A percentile compares a stretch with the other conserved stretches of the same genome.
Conservation (phyloP, 75 land plant species). For the Sequoia sempervirens region DNA sequence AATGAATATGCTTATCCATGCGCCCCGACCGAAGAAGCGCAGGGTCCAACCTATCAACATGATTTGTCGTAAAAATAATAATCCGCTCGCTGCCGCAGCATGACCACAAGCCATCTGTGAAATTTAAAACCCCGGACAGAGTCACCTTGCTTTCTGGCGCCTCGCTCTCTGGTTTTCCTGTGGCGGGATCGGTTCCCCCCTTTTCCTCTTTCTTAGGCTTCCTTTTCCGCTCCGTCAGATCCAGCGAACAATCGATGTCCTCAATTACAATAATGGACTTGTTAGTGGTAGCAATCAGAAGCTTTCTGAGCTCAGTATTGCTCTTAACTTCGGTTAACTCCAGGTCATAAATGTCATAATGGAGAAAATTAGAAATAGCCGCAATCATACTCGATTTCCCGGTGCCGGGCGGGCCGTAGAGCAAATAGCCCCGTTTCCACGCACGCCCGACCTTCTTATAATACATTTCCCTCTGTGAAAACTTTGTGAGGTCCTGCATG, state of each 20-base stretch:
- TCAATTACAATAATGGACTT: slow-evolving; percentile 40
- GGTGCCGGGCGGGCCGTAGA: slow-evolving; percentile 41
- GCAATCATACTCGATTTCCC: slow-evolving; percentile 44
- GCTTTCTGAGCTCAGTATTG: slow-evolving; percentile 26
- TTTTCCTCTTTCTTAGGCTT: slow-evolving; percentile 2
- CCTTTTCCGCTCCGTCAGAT: slow-evolving; percentile 8
- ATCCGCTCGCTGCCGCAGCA: slow-evolving; percentile 35
- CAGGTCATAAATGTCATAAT: slow-evolving; percentile 28
- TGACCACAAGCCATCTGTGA: slow-evolving; percentile 41
- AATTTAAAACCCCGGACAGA: slow-evolving; percentile 6
- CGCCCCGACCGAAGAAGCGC: slow-evolving; percentile 35
- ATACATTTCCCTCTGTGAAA: slow-evolving; percentile 21
- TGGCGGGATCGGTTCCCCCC: too few species aligned
- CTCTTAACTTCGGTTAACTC: slow-evolving; percentile 23
- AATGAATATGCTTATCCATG: slow-evolving; percentile 29
- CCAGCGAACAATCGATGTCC: slow-evolving; percentile 41
- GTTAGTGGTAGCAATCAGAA: slow-evolving; percentile 32
- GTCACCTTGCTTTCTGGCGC: neutral
- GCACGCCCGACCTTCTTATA: slow-evolving; percentile 22
- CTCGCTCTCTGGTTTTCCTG: neutral
- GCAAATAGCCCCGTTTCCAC: slow-evolving; percentile 39
- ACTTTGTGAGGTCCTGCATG: slow-evolving; percentile 38
- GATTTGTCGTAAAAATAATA: slow-evolving; percentile 38
- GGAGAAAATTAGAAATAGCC: slow-evolving; percentile 23
- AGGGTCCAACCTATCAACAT: slow-evolving; percentile 29